Evolutionary conservation across 1,139 yeast species (phyloP).

Genomic region (Taphrina deformans): DNA sequence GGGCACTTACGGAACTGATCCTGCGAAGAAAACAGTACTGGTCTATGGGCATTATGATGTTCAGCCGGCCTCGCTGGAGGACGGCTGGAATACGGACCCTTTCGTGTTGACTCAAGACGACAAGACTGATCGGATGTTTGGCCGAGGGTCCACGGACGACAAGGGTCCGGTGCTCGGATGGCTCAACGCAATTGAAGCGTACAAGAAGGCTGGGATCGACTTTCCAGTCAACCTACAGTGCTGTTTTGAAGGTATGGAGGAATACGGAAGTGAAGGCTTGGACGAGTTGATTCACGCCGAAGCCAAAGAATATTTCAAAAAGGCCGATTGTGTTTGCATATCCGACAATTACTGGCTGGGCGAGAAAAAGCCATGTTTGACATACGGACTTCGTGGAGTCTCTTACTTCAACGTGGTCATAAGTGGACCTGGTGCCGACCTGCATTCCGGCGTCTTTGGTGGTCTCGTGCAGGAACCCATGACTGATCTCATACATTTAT

Average conservation of each 20-base stretch:
- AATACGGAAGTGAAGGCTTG: constrained; percentile 89
- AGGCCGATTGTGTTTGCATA: constrained; percentile 91
- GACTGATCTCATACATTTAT: constrained; percentile 76
- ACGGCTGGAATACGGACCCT: constrained; percentile 96
- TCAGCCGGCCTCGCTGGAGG: constrained; percentile 89
- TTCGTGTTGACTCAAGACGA: constrained; percentile 59
- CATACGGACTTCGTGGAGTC: constrained; percentile 96
- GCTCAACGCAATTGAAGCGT: constrained; percentile 92
- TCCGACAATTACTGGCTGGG: constrained; percentile 98
- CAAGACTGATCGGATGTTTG: constrained; percentile 62
- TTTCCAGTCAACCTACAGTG: constrained; percentile 89
- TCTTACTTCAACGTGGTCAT: constrained; percentile 82
- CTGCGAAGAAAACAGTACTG: constrained; percentile 77
- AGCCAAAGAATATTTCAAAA: constrained; percentile 74
- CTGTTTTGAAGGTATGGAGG: constrained; percentile 99
- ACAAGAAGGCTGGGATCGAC: constrained; percentile 76
- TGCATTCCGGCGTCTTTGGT: constrained; percentile 98
- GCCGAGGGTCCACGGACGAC: constrained; percentile 96
- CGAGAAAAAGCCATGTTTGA: constrained; percentile 90
- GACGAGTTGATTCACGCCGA: constrained; percentile 78
- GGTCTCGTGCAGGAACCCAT: constrained; percentile 97
- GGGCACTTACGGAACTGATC: constrained; percentile 80
- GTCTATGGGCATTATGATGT: constrained; percentile 97
- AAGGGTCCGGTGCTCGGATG: constrained; percentile 98
- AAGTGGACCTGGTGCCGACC: constrained; percentile 87